Evolutionary conservation across 495 filamentous ascomycete species (phyloP).

Genomic region (Aspergillus sparsus): DNA sequence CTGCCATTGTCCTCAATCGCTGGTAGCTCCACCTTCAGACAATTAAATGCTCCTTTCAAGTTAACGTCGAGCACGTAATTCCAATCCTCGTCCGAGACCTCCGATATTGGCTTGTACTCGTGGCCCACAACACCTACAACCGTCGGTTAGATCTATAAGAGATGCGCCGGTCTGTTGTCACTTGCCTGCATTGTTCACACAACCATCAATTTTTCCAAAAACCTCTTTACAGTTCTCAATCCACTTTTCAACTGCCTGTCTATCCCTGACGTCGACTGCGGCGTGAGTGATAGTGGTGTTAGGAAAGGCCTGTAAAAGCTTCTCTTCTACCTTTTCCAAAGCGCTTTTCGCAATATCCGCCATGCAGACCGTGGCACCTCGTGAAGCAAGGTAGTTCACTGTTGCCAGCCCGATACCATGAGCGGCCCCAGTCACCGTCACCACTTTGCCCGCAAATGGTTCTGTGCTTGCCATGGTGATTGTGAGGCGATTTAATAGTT

Average conservation of each 20-base stretch:
- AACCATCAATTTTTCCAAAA: constrained; percentile 1
- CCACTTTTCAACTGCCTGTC: neutral
- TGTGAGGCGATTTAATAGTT: neutral
- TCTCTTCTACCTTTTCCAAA: neutral
- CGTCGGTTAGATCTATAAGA: neutral
- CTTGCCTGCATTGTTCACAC: neutral
- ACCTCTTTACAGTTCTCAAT: neutral
- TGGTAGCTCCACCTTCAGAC: neutral
- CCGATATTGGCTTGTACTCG: neutral
- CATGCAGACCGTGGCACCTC: neutral
- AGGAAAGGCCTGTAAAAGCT: neutral
- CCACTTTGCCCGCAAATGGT: constrained; percentile 4
- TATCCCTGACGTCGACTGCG: constrained; percentile 1
- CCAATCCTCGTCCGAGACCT: neutral
- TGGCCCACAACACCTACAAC: neutral
- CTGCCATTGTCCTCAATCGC: neutral
- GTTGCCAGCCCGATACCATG: constrained; percentile 2
- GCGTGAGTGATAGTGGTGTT: neutral
- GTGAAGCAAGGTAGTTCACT: neutral
- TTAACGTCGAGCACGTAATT: constrained; percentile 2
- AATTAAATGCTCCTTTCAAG: constrained; percentile 3
- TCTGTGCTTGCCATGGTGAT: neutral
- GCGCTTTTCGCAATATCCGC: neutral
- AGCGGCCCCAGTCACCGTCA: constrained; percentile 2
- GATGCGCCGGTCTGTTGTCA: neutral